Conservation (phyloP, 2,329 filamentous ascomycete species). For the Podosphaera aphanis region DNA sequence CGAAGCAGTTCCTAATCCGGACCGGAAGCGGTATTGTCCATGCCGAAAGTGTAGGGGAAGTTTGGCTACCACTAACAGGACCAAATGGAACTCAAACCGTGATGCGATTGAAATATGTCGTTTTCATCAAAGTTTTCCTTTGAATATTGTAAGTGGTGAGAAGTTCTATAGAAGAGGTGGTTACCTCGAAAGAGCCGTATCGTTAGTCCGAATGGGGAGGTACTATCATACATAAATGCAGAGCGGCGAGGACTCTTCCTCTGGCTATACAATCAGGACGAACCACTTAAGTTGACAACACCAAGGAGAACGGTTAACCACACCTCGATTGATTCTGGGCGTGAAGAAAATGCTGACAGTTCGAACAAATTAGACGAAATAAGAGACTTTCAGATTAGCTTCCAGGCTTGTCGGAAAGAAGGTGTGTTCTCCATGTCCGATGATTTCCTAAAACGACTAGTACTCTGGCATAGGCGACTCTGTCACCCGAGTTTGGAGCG, state of each 20-base stretch:
- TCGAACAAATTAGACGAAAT: background rate
- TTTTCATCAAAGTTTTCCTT: background rate
- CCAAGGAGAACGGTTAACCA: background rate
- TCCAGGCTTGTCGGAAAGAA: background rate
- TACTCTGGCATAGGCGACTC: background rate
- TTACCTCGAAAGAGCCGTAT: background rate
- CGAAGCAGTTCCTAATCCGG: background rate
- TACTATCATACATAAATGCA: background rate
- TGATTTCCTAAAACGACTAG: background rate
- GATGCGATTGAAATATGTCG: background rate
- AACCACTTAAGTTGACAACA: background rate
- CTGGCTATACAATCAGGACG: background rate
- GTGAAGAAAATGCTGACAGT: too few species aligned
- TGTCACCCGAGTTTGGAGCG: background rate
- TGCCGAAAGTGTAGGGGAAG: background rate
- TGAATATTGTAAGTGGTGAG: background rate
- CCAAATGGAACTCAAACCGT: background rate
- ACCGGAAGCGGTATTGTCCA: background rate
- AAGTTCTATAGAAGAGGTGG: background rate
- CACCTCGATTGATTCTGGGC: background rate
- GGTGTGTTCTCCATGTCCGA: background rate
- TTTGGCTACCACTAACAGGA: background rate
- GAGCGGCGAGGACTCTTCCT: constrained; percentile 1
- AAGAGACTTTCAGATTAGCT: background rate
- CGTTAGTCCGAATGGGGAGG: background rate